A percentile compares a stretch with the other conserved stretches of the same genome.
These are phyloP conservation scores for Candida frijolesensis DNA, from an alignment of 1,139 yeast genomes.

Conservation along the genomic window DNA sequence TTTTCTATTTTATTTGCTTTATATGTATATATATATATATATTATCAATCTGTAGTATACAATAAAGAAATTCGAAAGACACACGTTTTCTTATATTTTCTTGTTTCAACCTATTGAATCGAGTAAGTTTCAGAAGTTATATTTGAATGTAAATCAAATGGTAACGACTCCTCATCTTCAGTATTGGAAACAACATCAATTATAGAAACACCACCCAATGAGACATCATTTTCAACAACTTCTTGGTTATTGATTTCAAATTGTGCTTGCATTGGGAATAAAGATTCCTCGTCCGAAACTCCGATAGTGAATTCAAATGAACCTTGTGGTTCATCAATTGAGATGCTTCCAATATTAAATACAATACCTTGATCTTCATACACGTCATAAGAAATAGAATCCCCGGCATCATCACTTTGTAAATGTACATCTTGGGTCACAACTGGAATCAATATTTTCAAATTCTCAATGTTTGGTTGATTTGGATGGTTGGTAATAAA, in stretches of 20 bases:
- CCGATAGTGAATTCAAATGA: conserved; percentile 80
- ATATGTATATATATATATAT: conserved; percentile 5
- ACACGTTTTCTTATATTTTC: not conserved
- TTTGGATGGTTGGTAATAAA: conserved; percentile 34
- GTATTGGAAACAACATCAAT: conserved; percentile 43
- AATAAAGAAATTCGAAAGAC: not conserved
- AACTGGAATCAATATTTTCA: conserved; percentile 69
- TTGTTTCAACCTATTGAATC: conserved; percentile 42
- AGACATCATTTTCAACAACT: conserved; percentile 39
- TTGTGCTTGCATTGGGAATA: conserved; percentile 82
- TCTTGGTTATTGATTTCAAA: conserved; percentile 42
- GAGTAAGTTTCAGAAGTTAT: conserved; percentile 63
- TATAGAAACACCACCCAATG: conserved; percentile 46
- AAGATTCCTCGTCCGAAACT: conserved; percentile 71
- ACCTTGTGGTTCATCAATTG: conserved; percentile 60
- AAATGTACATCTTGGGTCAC: conserved; percentile 59
- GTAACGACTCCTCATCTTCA: conserved; percentile 55
- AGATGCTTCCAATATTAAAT: conserved; percentile 52
- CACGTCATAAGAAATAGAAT: conserved; percentile 47
- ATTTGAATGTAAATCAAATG: conserved; percentile 69
- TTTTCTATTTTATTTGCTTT: not conserved
- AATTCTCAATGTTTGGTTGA: conserved; percentile 53
- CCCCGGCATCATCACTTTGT: conserved; percentile 38
- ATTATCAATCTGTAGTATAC: not conserved
- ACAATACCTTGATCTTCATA: conserved; percentile 64